Conservation (phyloP, 352 stramenopile species). For the Nothophytophthora sp. region DNA sequence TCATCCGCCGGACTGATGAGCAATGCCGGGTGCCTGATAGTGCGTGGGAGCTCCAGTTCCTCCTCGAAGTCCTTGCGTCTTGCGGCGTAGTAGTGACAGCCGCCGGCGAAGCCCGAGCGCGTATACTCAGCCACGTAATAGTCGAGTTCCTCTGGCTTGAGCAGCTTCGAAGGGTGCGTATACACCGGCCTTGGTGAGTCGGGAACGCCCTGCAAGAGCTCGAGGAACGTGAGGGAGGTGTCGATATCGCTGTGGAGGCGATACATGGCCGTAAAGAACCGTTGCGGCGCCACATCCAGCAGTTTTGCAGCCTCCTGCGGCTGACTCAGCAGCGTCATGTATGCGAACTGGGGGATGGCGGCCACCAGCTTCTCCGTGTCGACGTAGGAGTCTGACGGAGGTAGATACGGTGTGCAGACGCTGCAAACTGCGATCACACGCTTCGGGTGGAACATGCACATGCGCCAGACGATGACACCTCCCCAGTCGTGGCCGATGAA, state of each 20-base stretch:
- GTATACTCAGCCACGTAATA: conserved; percentile 61
- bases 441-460: conserved; percentile 63
- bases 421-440: conserved; percentile 46
- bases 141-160: conserved; percentile 50
- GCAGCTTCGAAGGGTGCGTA: conserved; percentile 38
- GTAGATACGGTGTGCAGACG: conserved; percentile 64
- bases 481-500: conserved; percentile 78
- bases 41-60: conserved; percentile 29
- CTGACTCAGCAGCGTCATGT: conserved; percentile 57
- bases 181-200: conserved; percentile 34
- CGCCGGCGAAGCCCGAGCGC: conserved; percentile 48
- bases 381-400: conserved; percentile 39
- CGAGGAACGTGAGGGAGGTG: conserved; percentile 14
- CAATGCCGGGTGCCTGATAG: conserved; percentile 44
- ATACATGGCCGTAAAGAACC: conserved; percentile 56
- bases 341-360: conserved; percentile 54
- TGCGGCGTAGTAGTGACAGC: conserved; percentile 57
- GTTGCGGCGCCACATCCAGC: conserved; percentile 38
- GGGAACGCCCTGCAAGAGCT: conserved; percentile 30
- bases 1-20: conserved; percentile 66
- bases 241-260: conserved; percentile 38
- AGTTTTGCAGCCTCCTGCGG: conserved; percentile 31
- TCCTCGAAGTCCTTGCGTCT: conserved; percentile 57
- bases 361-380: conserved; percentile 44
- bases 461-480: conserved; percentile 42